A percentile compares a stretch with the other conserved stretches of the same genome.
Conservation (phyloP, 345 rosid species). For the Ceriops tagal region DNA sequence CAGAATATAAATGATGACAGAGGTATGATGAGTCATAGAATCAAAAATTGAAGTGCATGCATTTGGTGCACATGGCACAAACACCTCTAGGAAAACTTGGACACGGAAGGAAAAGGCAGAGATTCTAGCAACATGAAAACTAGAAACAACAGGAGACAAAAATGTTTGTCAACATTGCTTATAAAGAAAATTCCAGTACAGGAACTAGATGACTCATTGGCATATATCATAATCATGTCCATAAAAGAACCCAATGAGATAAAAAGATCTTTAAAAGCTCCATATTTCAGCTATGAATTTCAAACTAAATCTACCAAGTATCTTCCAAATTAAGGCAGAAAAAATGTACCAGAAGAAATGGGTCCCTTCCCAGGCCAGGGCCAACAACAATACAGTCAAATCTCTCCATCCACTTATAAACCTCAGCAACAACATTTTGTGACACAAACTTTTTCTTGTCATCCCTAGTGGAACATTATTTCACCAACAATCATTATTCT, state of each 20-base stretch:
- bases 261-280: too few species aligned
- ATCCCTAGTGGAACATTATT: conserved; percentile 39
- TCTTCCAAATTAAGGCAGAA: background rate
- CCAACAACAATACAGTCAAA: conserved; percentile 95
- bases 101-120: background rate
- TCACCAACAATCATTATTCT: conserved; percentile 8
- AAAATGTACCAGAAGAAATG: conserved; percentile 68
- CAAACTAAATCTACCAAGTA: background rate
- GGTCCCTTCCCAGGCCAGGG: conserved; percentile 98
- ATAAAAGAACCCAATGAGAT: too few species aligned
- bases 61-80: background rate
- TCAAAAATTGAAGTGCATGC: background rate
- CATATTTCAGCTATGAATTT: background rate
- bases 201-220: background rate
- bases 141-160: background rate
- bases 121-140: background rate
- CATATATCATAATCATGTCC: too few species aligned
- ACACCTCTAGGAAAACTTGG: background rate
- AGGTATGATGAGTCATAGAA: background rate
- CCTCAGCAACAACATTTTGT: conserved; percentile 65
- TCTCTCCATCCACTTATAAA: conserved; percentile 88
- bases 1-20: background rate
- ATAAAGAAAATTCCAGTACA: background rate
- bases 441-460: conserved; percentile 44
- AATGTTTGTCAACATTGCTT: background rate